Evolutionary conservation across 257 asterid genomes (phyloP), one percentile per base, ranked within the genome.

Genomic region (Salvia splendens): DNA sequence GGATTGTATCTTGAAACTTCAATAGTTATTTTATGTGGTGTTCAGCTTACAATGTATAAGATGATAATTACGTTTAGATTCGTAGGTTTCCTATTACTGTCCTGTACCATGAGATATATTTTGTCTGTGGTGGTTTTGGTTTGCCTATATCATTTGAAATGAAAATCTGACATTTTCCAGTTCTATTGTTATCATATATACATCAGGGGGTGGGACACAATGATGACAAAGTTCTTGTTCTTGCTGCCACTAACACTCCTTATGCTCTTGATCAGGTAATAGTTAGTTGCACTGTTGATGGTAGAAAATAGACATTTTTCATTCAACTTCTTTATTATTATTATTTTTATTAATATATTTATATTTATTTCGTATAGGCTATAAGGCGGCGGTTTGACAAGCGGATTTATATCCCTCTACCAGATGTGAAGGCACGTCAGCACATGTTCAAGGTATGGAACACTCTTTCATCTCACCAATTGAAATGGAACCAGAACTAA

Each of bases 211-310:
- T 94, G 51, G 97, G 97, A 42, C 89, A 91, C 89, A 91, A 84
- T 77, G 99, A 94, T 50, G 99, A 94, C 62, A 94, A 94, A 85
- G 99, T 94, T 68, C 99, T 94, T 79, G 95, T 94, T 64, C 89
- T 94, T 79, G 99, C 99, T 47, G 99, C 99, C 12, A 94, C 99
- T 10, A 94, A 91, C 80, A 94, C 99, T 68, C 99, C 99, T 14
- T 91, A 94, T 76, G 86, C 99, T 67, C 89, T 91, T 63, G 99
- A 94, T 79, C 97, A 91, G 97, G 99, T 94, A 79, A 76, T 69
- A 48, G 30, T 40, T 35, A 55, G 33, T 47, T 67, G 55, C 53
- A 42, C 30, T 52, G 46, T 16, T 17, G 36, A 62, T n/a, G 51
- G 49, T 58, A 28, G 48, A 49, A 65, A 58, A 32, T 47, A 3